Percentiles rank a stretch among this genome's conserved stretches.
Evolutionary conservation across 148 eudicot genomes (phyloP).

Genomic region (Rhododendron vialii): DNA sequence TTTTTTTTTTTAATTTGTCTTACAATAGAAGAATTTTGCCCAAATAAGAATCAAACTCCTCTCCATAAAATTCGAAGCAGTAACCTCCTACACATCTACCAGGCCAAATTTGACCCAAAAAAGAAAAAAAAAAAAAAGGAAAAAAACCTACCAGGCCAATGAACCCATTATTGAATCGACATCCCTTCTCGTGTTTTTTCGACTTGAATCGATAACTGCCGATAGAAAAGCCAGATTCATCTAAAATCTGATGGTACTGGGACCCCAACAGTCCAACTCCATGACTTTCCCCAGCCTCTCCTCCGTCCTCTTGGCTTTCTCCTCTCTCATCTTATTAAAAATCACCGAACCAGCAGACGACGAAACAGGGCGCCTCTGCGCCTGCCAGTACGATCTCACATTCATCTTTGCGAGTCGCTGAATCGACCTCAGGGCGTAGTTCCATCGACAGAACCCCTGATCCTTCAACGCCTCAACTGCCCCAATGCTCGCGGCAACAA

Average conservation of each 20-base stretch:
- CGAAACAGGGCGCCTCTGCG: slow-evolving; percentile 1
- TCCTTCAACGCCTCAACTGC: slow-evolving; percentile 67
- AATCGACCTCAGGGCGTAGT: slow-evolving; percentile 30
- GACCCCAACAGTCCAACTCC: slow-evolving; percentile 42
- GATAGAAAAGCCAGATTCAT: background rate
- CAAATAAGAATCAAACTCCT: no score
- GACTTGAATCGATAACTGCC: background rate
- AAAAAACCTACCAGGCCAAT: no score
- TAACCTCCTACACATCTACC: no score
- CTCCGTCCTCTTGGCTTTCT: slow-evolving; percentile 19
- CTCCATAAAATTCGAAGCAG: no score
- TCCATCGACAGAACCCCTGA: slow-evolving; percentile 60
- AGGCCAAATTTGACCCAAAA: no score
- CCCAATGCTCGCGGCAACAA: slow-evolving; percentile 54
- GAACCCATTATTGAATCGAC: background rate
- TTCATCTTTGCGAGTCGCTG: slow-evolving; percentile 34
- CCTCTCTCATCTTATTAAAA: background rate
- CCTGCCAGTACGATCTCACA: slow-evolving; percentile 9
- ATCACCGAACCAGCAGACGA: background rate
- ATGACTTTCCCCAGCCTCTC: slow-evolving; percentile 30
- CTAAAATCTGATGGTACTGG: slow-evolving; percentile 1
- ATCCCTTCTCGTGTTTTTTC: background rate
- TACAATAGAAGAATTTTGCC: no score
- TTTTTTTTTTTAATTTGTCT: no score
- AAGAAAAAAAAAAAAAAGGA: no score